Conservation (phyloP, 2,329 filamentous ascomycete species). For the Ophiostoma novo-ulmi region DNA sequence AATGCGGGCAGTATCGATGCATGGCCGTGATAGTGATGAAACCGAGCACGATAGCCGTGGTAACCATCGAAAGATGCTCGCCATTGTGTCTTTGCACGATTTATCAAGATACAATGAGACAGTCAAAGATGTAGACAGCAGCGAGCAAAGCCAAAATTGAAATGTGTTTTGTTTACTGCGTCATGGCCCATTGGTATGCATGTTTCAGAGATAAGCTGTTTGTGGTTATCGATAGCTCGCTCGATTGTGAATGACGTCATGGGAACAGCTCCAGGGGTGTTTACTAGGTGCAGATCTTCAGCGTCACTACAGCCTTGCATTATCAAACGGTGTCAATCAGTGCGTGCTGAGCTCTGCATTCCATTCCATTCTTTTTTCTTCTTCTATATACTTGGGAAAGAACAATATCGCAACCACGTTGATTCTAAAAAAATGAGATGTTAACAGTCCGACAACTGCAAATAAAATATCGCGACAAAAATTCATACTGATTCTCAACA, state of each 20-base stretch:
- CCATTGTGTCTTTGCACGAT: background rate
- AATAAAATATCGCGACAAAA: background rate
- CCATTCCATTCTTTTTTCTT: background rate
- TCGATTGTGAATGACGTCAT: background rate
- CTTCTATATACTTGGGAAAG: too few relatives aligned
- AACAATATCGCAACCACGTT: too few relatives aligned
- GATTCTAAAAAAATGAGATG: background rate
- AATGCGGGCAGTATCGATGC: background rate
- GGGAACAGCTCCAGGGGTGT: background rate
- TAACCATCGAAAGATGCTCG: constrained; percentile 9
- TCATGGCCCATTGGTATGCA: background rate
- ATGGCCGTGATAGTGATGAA: background rate
- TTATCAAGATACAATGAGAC: background rate
- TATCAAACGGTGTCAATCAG: background rate
- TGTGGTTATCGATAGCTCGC: background rate
- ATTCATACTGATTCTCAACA: background rate
- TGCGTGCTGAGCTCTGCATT: background rate
- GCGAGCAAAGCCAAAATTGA: background rate
- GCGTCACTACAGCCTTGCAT: background rate
- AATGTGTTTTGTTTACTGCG: background rate
- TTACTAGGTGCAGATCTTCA: background rate
- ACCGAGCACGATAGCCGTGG: background rate
- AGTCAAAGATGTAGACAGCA: background rate
- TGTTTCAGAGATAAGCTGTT: constrained; percentile 4
- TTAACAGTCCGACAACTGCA: too few relatives aligned